phyloP scores from a whole-genome alignment of 495 filamentous ascomycete species.

The Gamarada debralockiae region DNA sequence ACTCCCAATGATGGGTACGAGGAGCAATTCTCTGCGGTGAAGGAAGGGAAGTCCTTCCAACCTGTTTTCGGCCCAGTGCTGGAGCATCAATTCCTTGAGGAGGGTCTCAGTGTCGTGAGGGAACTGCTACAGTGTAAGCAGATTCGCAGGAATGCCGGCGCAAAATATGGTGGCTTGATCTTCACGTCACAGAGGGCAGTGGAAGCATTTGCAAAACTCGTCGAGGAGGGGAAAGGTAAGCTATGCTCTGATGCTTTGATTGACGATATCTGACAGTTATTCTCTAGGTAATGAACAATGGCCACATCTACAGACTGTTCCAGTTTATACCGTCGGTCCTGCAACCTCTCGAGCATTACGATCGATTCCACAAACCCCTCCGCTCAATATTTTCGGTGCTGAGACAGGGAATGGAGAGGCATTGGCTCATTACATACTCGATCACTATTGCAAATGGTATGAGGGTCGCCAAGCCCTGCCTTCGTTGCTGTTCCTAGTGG shows the following conservation, averaged over 20 bases:
- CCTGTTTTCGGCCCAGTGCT: slow-evolving; percentile 83
- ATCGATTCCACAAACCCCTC: slow-evolving; percentile 44
- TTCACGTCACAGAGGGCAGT: slow-evolving; percentile 95
- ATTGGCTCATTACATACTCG: slow-evolving; percentile 70
- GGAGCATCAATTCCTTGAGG: slow-evolving; percentile 56
- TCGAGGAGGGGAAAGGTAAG: slow-evolving; percentile 45
- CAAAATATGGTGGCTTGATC: slow-evolving; percentile 73
- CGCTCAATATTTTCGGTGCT: slow-evolving; percentile 62
- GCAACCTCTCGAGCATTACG: slow-evolving; percentile 75
- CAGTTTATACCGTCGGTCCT: slow-evolving; percentile 87
- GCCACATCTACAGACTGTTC: slow-evolving; percentile 48
- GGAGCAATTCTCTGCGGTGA: slow-evolving; percentile 56
- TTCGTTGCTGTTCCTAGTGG: slow-evolving; percentile 78
- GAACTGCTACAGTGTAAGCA: slow-evolving; percentile 28
- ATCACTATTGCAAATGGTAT: slow-evolving; percentile 56
- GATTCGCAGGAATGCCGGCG: slow-evolving; percentile 21
- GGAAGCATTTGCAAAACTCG: slow-evolving; percentile 71
- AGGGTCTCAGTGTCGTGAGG: slow-evolving; percentile 36
- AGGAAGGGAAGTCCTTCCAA: slow-evolving; percentile 34
- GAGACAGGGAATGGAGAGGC: slow-evolving; percentile 79
- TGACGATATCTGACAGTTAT: slow-evolving; percentile 1
- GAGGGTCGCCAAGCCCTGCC: slow-evolving; percentile 39
- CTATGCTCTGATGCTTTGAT: slow-evolving; percentile 16
- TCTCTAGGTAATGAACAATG: slow-evolving; percentile 27
- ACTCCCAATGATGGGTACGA: slow-evolving; percentile 75